Percentiles rank a stretch among this genome's conserved stretches.
phyloP scores from a whole-genome alignment of 805 yeast species.

The Isabelozyma gotoi region DNA sequence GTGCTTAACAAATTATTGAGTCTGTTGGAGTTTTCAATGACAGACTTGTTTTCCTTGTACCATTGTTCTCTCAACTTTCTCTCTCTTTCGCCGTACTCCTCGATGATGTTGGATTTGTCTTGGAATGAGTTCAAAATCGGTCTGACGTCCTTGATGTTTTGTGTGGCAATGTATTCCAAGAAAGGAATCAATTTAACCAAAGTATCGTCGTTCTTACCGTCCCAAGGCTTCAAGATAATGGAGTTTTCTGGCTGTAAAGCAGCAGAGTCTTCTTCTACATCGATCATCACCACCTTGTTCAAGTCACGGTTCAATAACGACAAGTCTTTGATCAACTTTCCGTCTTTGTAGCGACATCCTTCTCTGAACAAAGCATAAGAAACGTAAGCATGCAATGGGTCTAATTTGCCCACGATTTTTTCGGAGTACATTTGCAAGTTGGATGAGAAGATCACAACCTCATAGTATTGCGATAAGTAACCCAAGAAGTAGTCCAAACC shows the following conservation, averaged over 20 bases:
- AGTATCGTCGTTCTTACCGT: conserved; percentile 78
- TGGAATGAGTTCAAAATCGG: conserved; percentile 76
- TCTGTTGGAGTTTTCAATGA: conserved; percentile 24
- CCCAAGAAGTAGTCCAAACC: conserved; percentile 96
- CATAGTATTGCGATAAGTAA: conserved; percentile 92
- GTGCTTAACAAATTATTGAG: conserved; percentile 55
- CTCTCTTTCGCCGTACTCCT: conserved; percentile 82
- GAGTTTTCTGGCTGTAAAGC: conserved; percentile 92
- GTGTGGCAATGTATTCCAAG: conserved; percentile 91
- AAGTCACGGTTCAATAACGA: conserved; percentile 88
- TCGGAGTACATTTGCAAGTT: conserved; percentile 86
- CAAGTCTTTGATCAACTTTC: conserved; percentile 86
- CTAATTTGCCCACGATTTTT: conserved; percentile 80
- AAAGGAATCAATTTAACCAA: conserved; percentile 84
- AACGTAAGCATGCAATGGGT: conserved; percentile 88
- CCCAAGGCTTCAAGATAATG: conserved; percentile 83
- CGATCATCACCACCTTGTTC: conserved; percentile 75
- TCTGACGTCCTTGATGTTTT: conserved; percentile 82
- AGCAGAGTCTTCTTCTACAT: conserved; percentile 69
- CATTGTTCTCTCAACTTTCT: conserved; percentile 69
- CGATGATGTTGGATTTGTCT: conserved; percentile 65
- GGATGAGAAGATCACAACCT: conserved; percentile 86
- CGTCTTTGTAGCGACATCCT: conserved; percentile 86
- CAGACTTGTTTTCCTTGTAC: conserved; percentile 50
- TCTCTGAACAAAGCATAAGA: conserved; percentile 87